A percentile compares a stretch with the other conserved stretches of the same genome.
Evolutionary conservation across 352 stramenopile genomes (phyloP).

Genomic region (Globisporangium polare): DNA sequence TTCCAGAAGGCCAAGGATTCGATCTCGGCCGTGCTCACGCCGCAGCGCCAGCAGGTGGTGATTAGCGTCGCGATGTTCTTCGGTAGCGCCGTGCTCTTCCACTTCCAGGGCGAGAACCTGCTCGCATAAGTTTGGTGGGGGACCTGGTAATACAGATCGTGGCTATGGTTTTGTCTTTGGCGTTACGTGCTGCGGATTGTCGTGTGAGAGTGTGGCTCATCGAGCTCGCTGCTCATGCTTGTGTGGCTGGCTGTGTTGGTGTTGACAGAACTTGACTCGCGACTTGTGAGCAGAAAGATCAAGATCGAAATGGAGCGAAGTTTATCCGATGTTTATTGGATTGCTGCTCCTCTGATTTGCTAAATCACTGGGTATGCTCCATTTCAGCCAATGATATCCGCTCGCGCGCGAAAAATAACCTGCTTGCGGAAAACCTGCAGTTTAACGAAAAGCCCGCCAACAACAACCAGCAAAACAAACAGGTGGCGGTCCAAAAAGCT

Average conservation of each 20-base stretch:
- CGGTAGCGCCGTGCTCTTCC: conserved; percentile 68
- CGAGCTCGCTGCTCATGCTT: no score
- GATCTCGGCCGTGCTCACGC: conserved; percentile 54
- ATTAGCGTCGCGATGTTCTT: conserved; percentile 76
- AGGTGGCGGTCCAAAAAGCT: neutral
- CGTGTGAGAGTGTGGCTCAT: no score
- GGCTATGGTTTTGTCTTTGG: neutral
- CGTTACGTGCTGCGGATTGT: no score
- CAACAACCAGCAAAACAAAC: neutral
- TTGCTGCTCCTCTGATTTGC: neutral
- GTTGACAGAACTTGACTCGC: no score
- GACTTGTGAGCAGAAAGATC: no score
- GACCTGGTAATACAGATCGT: neutral
- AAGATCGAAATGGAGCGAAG: no score
- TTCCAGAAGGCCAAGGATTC: conserved; percentile 68
- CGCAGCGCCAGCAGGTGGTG: conserved; percentile 69
- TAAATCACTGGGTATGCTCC: neutral
- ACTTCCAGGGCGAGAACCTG: conserved; percentile 83
- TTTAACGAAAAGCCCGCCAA: conserved; percentile 5
- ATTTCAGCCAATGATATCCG: conserved; percentile 10
- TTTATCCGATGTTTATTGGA: no score
- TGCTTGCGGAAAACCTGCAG: neutral
- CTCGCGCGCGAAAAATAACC: conserved; percentile 8
- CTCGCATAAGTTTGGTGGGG: conserved; percentile 37
- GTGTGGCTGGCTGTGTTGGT: no score